Conservation (phyloP, 2,329 filamentous ascomycete genomes). For the Botryotinia globosa region DNA sequence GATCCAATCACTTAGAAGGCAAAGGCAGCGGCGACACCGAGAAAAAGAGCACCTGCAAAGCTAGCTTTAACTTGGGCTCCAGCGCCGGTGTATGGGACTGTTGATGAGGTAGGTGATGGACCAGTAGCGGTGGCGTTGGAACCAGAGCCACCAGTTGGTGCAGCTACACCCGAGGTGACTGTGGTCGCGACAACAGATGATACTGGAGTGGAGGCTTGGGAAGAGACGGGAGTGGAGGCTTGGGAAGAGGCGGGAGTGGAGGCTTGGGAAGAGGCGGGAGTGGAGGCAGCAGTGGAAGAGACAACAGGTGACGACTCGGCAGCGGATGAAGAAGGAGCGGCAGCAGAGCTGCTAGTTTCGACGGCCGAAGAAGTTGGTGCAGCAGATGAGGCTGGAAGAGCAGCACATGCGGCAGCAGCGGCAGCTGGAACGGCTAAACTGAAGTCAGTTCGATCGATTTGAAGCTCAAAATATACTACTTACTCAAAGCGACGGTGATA, state of each 20-base stretch:
- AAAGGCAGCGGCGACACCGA: conserved; percentile 1
- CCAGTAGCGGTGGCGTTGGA: conserved; percentile 5
- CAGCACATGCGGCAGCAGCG: conserved; percentile 4
- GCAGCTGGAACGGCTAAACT: conserved; percentile 4
- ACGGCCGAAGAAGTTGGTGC: background rate
- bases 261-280: background rate
- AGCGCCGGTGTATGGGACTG: conserved; percentile 7
- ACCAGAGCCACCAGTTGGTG: conserved; percentile 12
- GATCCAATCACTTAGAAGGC: background rate
- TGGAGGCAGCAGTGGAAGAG: background rate
- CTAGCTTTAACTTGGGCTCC: conserved; percentile 13
- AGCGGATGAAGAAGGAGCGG: conserved; percentile 9
- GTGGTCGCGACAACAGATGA: background rate
- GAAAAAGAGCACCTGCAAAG: background rate
- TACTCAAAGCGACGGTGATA: conserved; percentile 12
- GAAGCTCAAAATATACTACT: background rate
- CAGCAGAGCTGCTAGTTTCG: background rate
- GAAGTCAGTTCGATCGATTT: background rate
- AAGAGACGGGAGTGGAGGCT: background rate
- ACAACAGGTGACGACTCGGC: background rate
- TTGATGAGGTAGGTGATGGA: background rate
- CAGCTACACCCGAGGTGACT: conserved; percentile 2
- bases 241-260: background rate
- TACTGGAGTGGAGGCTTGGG: background rate
- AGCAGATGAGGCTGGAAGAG: conserved; percentile 6